Evolutionary conservation across 1,284 basidiomycete genomes (phyloP), one percentile per base, ranked within the genome.

Genomic region (Tremellales sp.): DNA sequence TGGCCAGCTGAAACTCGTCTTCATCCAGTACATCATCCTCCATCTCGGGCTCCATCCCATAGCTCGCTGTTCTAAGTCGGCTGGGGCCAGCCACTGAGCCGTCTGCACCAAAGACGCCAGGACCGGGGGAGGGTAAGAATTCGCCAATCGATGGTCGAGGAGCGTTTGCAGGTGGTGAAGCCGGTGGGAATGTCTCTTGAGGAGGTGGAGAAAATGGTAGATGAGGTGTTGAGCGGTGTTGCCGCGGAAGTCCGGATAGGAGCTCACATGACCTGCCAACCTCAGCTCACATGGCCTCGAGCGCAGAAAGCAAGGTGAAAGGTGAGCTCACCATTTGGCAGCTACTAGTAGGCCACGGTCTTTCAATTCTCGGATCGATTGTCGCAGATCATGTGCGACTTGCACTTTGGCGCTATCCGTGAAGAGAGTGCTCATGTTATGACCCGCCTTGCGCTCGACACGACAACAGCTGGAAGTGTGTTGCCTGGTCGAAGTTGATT

Each of bases 1-100:
- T 85, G 1, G 89, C 92, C 23, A 87, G 79, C 52, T 82, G 72
- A 60, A 90, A 79, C 11, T 66, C 54, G 51, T 80, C 79, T 45
- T 75, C 69, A 33, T 79, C 77, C 13, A 72, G 75, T 12, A 77
- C 60, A 66, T 89, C 86, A 48, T 81, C 80, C 47, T 90, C 88
- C 26, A 81, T 76, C 37, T 75, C 73, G 55, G 85, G 80, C 39
- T 70, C 67, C 8, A 67, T 55, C 1, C 68, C 67, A 41, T 65
- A 61, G 8, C 10, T 33, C 15, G 51, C 35, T 2, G 62, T 67
- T 22, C 60, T 46, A 3, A 54, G 56, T 26, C 62, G 49, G 15
- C 56, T 58, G 0, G 68, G 67, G 5, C 68, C 67, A 12, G 62
- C 63, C 12, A 47, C n/a, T 8, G 29, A 31, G 2, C 40, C 26